Evolutionary conservation across 208 protist genomes (phyloP), one percentile per base, ranked within the genome.

Genomic region (Polymyxa betae): DNA sequence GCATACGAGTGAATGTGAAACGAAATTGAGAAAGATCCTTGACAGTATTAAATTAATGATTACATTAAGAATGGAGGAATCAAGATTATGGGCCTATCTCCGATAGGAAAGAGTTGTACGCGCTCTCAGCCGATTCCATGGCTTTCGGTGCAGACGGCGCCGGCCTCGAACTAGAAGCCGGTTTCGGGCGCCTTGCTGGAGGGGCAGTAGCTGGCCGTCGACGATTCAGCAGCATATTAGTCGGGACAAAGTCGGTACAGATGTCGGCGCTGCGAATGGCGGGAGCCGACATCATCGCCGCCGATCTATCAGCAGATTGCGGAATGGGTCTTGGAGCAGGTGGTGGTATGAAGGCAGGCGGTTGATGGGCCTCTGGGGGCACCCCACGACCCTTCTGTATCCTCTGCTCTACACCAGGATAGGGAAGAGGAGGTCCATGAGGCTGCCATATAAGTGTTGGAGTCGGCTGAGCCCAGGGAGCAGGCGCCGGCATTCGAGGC

Each of bases 91-190:
- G 10, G 40, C 72, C 72, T 20, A 82, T 5, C 40, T 82, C 72
- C 10, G 72, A 5, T n/a, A 82, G 5, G n/a, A 82, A 82, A 35
- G 72, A 45, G 5, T 35, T n/a, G n/a, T 82, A 82, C 16, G 72
- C 72, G 72, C 72, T 82, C 35, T 82, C 72, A 43, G n/a, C 72
- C n/a, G 72, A 82, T 82, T 82, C 35, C 5, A 35, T 35, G 16
- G 72, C 35, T n/a, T 35, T 35, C 12, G 72, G 5, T 40, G n/a
- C 24, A 60, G 49, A 24, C 12, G 49, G 49, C 5, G 24, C 49
- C 5, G 49, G 49, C 24, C 24, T 5, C 5, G 16, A 20, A 35
- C 5, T 38, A 82, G 5, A 5, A 40, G 10, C 72, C 5, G 12
- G 35, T 45, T 38, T n/a, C 16, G 72, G 72, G n/a, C 16, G 16